Percentiles rank a stretch among this genome's conserved stretches.
Evolutionary conservation across 176 grass and related monocot species (phyloP).

Genomic region (Cenchrus americanus): DNA sequence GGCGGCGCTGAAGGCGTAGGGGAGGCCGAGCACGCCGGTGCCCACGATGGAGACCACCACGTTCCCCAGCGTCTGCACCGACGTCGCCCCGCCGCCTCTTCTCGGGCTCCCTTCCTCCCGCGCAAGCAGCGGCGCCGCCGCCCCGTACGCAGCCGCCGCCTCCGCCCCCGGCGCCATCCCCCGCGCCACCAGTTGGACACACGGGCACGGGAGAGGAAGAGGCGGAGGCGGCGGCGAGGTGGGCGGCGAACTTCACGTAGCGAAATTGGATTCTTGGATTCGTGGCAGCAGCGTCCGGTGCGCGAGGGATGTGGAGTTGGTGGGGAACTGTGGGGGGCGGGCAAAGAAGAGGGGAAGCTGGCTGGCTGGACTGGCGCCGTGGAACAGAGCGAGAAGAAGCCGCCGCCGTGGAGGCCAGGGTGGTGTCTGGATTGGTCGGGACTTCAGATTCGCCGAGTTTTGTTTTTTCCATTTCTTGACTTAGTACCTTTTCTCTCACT

Average conservation of each 20-base stretch:
- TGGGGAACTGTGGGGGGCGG: neutral
- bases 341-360: neutral
- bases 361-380: too few species aligned
- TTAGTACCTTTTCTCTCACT: too few species aligned
- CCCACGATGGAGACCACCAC: slow-evolving; percentile 90
- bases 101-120: slow-evolving; percentile 13
- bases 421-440: neutral
- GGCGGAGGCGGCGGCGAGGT: neutral
- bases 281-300: neutral
- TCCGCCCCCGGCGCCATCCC: slow-evolving; percentile 20
- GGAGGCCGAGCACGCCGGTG: slow-evolving; percentile 86
- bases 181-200: neutral
- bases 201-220: neutral
- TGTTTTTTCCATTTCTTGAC: neutral
- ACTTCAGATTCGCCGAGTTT: neutral
- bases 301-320: neutral
- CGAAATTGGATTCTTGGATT: neutral
- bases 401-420: neutral
- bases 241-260: neutral
- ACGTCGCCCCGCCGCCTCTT: slow-evolving; percentile 47
- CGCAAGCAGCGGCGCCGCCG: slow-evolving; percentile 37
- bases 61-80: slow-evolving; percentile 79
- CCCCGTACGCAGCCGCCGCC: neutral
- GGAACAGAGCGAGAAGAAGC: neutral
- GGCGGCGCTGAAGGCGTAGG: slow-evolving; percentile 78